Evolutionary conservation across 108 stramenopile species (phyloP).

Genomic region (Nitzschia sp.): DNA sequence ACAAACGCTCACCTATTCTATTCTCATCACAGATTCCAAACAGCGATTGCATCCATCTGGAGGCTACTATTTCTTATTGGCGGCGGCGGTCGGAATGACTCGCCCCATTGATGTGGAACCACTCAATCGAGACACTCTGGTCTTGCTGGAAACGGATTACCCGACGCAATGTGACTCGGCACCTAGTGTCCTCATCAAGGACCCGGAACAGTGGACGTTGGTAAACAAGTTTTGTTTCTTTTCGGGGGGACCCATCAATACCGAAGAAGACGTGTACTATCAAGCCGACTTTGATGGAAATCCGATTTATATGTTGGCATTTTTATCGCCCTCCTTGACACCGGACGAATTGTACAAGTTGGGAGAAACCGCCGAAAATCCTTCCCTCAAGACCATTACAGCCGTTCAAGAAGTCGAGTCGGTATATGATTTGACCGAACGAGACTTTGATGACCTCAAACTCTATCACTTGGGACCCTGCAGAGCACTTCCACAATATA

Average conservation of each 20-base stretch:
- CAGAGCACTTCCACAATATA: constrained; percentile 78
- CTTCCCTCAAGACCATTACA: constrained; percentile 58
- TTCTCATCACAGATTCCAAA: constrained; percentile 51
- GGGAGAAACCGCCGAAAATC: constrained; percentile 29
- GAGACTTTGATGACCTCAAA: constrained; percentile 87
- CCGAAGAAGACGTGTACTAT: constrained; percentile 89
- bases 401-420: constrained; percentile 81
- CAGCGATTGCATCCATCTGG: constrained; percentile 79
- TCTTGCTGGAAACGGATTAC: constrained; percentile 83
- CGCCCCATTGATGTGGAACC: constrained; percentile 87
- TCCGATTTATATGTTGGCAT: constrained; percentile 86
- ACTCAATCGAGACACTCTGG: constrained; percentile 75
- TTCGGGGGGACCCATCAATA: constrained; percentile 87
- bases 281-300: constrained; percentile 85
- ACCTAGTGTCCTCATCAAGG: constrained; percentile 61
- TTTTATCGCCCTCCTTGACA: constrained; percentile 78
- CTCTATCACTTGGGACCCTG: constrained; percentile 88
- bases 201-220: constrained; percentile 80
- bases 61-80: constrained; percentile 84
- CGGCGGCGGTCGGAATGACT: constrained; percentile 79
- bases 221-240: constrained; percentile 92
- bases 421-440: constrained; percentile 79
- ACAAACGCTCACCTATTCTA: not conserved
- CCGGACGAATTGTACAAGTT: constrained; percentile 82
- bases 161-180: constrained; percentile 79